A percentile compares a stretch with the other conserved stretches of the same genome.
phyloP scores from a whole-genome alignment of 768 basidiomycete genomes.

The Tylopilus vinaceipallidus region DNA sequence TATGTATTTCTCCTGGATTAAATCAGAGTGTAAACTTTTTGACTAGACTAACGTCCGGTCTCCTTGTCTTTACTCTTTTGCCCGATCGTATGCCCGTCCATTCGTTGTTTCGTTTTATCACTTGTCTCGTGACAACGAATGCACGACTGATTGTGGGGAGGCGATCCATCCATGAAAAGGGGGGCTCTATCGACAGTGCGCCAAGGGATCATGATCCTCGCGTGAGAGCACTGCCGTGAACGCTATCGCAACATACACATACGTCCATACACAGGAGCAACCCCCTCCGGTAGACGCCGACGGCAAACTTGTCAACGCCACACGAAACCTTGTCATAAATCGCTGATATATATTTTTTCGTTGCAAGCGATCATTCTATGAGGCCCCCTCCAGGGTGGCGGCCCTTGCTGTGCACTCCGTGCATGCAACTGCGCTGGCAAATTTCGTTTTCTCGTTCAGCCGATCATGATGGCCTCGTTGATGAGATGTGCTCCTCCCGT shows the following conservation, averaged over 20 bases:
- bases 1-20: constrained; percentile 21
- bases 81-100: constrained; percentile 5
- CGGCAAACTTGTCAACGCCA: constrained; percentile 25
- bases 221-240: constrained; percentile 13
- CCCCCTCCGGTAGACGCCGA: constrained; percentile 17
- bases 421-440: no score
- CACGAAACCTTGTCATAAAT: constrained; percentile 24
- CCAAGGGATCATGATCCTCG: constrained; percentile 13
- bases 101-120: constrained; percentile 13
- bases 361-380: constrained; percentile 5
- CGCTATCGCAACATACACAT: neutral
- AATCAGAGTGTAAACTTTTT: constrained; percentile 22
- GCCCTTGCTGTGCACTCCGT: constrained; percentile 11
- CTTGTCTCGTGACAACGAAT: neutral
- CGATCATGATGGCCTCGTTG: constrained; percentile 8
- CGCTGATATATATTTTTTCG: no score
- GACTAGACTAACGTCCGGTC: neutral
- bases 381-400: constrained; percentile 18
- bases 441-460: constrained; percentile 6
- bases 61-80: constrained; percentile 1
- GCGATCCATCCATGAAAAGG: neutral
- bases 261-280: neutral
- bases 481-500: constrained; percentile 8
- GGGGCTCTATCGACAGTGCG: constrained; percentile 4
- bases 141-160: no score